phyloP scores from a whole-genome alignment of 805 yeast species.

The Kluyveromyces wickerhamii region DNA sequence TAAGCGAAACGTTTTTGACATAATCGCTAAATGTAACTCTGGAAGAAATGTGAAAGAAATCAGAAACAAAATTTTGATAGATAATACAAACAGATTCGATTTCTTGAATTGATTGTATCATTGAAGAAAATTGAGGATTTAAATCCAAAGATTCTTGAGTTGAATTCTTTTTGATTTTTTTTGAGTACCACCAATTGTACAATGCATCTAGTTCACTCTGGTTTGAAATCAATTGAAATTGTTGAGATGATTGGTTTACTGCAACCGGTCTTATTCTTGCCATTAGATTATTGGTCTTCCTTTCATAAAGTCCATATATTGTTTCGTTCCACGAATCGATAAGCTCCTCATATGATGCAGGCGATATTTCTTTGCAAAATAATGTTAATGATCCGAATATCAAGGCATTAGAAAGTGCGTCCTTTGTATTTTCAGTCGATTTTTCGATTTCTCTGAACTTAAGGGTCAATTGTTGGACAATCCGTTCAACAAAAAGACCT shows the following conservation, averaged over 20 bases:
- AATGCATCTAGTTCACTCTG: neutral
- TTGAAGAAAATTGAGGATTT: conserved; percentile 3
- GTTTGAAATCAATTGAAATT: conserved; percentile 17
- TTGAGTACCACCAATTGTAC: conserved; percentile 5
- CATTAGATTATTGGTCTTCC: conserved; percentile 7
- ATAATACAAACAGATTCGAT: conserved; percentile 25
- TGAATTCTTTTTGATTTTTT: neutral
- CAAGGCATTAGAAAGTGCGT: conserved; percentile 34
- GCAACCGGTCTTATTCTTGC: conserved; percentile 3
- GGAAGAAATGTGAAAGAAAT: conserved; percentile 40
- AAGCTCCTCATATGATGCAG: conserved; percentile 37
- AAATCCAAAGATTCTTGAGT: neutral
- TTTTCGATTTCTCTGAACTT: conserved; percentile 34
- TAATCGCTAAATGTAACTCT: conserved; percentile 35
- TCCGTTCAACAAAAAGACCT: conserved; percentile 39
- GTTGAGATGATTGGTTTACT: neutral
- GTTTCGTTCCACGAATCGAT: conserved; percentile 34
- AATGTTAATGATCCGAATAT: conserved; percentile 43
- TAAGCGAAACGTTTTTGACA: conserved; percentile 25
- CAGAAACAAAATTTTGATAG: conserved; percentile 43
- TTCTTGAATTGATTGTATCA: conserved; percentile 5
- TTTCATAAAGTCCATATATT: conserved; percentile 31
- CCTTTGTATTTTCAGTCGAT: conserved; percentile 23
- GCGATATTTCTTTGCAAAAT: conserved; percentile 53
- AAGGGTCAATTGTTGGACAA: conserved; percentile 35